Conservation (phyloP, 2,329 filamentous ascomycete species). For the Penicillium sp. region DNA sequence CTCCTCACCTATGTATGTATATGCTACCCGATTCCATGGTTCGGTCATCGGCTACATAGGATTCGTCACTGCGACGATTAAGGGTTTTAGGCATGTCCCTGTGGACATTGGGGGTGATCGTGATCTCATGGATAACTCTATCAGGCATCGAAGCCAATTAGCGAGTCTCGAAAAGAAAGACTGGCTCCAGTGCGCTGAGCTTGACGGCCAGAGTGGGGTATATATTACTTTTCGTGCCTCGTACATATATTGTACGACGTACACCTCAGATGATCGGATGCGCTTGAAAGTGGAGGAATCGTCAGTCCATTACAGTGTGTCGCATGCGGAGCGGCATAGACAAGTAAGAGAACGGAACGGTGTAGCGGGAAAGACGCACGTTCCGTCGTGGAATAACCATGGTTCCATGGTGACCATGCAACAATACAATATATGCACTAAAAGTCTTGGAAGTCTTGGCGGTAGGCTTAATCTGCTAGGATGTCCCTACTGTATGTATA, state of each 20-base stretch:
- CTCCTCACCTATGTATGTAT: neutral
- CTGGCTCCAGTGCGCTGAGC: neutral
- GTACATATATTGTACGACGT: slow-evolving; percentile 18
- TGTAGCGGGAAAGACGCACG: neutral
- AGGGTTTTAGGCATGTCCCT: slow-evolving; percentile 1
- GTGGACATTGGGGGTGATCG: neutral
- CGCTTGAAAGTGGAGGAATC: neutral
- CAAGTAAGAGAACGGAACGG: neutral
- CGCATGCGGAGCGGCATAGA: too few species aligned
- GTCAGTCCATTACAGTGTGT: too few species aligned
- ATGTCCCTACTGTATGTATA: too few species aligned
- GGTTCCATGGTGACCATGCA: slow-evolving; percentile 11
- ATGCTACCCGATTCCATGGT: slow-evolving; percentile 3
- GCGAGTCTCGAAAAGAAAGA: neutral
- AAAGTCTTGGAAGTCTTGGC: slow-evolving; percentile 19
- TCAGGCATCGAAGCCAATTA: slow-evolving; percentile 2
- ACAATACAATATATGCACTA: slow-evolving; percentile 10
- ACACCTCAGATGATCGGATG: slow-evolving; percentile 11
- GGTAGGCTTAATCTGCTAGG: slow-evolving; percentile 21
- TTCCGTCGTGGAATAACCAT: slow-evolving; percentile 9
- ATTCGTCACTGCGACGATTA: slow-evolving; percentile 4
- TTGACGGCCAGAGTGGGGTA: slow-evolving; percentile 5
- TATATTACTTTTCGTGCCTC: slow-evolving; percentile 3
- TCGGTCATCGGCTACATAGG: slow-evolving; percentile 1
- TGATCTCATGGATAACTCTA: neutral